Evolutionary conservation across 129 eudicot genomes (phyloP), one percentile per base, ranked within the genome.

Genomic region (Dittrichia graveolens): DNA sequence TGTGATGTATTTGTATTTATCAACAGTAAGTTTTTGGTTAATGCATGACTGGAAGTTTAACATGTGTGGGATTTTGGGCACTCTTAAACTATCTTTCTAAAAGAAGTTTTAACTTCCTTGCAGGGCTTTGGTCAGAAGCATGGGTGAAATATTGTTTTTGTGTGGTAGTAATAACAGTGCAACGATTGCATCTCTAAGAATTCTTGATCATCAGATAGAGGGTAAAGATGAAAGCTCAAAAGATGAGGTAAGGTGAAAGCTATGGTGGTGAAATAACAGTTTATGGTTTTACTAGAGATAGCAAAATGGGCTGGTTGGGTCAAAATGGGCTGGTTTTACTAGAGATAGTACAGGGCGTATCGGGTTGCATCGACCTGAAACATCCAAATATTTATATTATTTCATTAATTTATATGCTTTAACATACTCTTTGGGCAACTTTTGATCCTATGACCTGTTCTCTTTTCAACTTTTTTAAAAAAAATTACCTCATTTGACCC

Each of bases 91-190:
- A 16, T 43, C 47, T 18, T 40, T 4, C 50, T 63, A 7, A 76
- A 50, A 60, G 18, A 24, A 7, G 60, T 46, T 53, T 59, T 42
- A 72, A 73, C 42, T 57, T 71, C 48, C 44, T 66, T 72, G 75
- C 87, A 94, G 99, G 78, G 99, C 99, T 54, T 82, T 94, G 87
- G 91, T 94, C 35, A 90, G 86, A 74, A 86, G 97, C 77, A 87
- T 94, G 91, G 76, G 77, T 43, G 99, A 94, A 76, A 86, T 94
- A 62, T 84, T 94, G 71, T 94, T 94, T 85, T 79, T 84, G 34
- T 94, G 99, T 81, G 99, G 99, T 79, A 84, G 65, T 56, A 81
- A 86, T 82, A 69, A 78, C 57, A 81, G 72, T 50, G 99, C 96
- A 54, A 88, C 84, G 15, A 75, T 94, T 80, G 97, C 96, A 72